Evolutionary conservation across 2,329 filamentous ascomycete genomes (phyloP).

Genomic region (Beauveria varroae): DNA sequence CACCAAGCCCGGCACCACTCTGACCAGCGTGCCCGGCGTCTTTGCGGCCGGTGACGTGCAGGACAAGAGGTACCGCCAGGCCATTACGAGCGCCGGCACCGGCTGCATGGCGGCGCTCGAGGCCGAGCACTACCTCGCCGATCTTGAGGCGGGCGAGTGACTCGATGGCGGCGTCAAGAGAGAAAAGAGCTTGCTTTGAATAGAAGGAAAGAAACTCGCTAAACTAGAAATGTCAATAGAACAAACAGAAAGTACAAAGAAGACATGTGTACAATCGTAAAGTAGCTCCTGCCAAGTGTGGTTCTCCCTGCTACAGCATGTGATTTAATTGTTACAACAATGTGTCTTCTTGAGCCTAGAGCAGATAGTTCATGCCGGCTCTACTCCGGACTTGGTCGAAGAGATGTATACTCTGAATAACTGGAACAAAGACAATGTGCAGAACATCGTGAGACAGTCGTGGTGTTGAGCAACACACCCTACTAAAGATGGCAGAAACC

Average conservation of each 20-base stretch:
- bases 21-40: slow-evolving; percentile 83
- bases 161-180: neutral
- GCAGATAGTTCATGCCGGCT: too few species aligned
- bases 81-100: slow-evolving; percentile 92
- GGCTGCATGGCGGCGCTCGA: slow-evolving; percentile 95
- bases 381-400: too few species aligned
- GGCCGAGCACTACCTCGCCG: slow-evolving; percentile 85
- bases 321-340: neutral
- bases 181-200: slow-evolving; percentile 5
- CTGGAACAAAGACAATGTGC: too few species aligned
- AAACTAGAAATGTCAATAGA: neutral
- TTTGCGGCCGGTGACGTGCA: slow-evolving; percentile 97
- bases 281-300: neutral
- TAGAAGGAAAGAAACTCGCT: neutral
- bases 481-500: too few species aligned
- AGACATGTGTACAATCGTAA: neutral
- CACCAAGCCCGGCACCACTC: slow-evolving; percentile 80
- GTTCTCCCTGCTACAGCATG: neutral
- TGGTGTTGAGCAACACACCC: too few species aligned
- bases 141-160: slow-evolving; percentile 49
- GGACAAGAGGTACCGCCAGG: slow-evolving; percentile 96
- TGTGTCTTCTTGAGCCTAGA: too few species aligned
- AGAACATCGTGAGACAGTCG: too few species aligned
- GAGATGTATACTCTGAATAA: too few species aligned
- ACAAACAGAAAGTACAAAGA: neutral